A percentile compares a stretch with the other conserved stretches of the same genome.
Evolutionary conservation across 192 early-diverging fungal genomes (phyloP).

Genomic region (Coemansia sp.): DNA sequence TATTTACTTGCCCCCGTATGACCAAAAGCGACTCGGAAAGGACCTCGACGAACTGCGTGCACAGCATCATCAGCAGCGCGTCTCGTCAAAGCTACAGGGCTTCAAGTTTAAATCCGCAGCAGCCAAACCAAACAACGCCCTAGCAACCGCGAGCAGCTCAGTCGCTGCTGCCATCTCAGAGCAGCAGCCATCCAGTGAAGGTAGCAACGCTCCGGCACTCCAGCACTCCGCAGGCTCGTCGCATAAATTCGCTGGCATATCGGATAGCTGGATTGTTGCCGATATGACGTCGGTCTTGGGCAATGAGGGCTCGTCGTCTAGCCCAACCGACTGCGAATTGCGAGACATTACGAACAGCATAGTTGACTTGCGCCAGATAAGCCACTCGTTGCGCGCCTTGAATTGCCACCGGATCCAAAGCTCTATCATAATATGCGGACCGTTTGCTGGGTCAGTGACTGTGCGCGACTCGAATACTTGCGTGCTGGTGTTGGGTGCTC

Average conservation of each 20-base stretch:
- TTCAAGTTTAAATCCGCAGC: constrained; percentile 39
- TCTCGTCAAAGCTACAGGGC: constrained; percentile 2
- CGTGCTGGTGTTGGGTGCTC: constrained; percentile 66
- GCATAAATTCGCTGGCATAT: neutral
- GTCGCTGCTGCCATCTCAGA: neutral
- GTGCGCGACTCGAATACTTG: constrained; percentile 64
- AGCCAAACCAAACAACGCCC: neutral
- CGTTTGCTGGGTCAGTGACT: constrained; percentile 70
- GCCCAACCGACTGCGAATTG: constrained; percentile 37
- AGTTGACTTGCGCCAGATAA: constrained; percentile 59
- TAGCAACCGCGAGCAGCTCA: neutral
- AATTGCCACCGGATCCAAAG: constrained; percentile 70
- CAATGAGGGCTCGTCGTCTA: neutral
- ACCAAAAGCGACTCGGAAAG: constrained; percentile 34
- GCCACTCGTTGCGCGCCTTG: constrained; percentile 61
- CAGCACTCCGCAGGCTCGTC: neutral
- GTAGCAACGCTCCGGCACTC: neutral
- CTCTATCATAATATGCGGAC: constrained; percentile 65
- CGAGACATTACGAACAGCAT: constrained; percentile 59
- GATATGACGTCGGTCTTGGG: no score
- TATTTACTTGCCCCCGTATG: constrained; percentile 45
- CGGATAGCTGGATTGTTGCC: constrained; percentile 9
- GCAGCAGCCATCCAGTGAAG: neutral
- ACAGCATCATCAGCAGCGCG: constrained; percentile 9
- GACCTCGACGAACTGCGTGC: constrained; percentile 36